Conservation (phyloP, 148 eudicot genomes). For the Rhododendron vialii region DNA sequence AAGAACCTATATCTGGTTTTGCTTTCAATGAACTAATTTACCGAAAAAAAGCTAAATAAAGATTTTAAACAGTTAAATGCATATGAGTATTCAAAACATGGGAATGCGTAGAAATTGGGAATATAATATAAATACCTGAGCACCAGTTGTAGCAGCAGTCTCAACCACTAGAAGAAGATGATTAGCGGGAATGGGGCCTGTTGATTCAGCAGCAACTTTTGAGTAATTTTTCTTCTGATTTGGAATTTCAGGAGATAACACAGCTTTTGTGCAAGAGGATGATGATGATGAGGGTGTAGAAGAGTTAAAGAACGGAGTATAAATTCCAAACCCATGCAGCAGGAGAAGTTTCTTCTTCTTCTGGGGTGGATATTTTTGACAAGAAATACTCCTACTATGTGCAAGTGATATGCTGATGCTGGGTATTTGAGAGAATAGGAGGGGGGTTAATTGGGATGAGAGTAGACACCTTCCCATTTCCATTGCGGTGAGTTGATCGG, state of each 20-base stretch:
- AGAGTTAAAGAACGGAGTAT: slow-evolving; percentile 1
- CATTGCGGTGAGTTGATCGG: not conserved
- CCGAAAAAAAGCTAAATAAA: not conserved
- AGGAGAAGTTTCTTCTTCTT: not conserved
- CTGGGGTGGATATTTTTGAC: not conserved
- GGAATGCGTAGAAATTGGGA: not conserved
- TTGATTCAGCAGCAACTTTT: slow-evolving; percentile 56
- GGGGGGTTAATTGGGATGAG: slow-evolving; percentile 26
- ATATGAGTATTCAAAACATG: not conserved
- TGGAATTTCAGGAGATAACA: slow-evolving; percentile 28
- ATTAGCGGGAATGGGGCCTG: slow-evolving; percentile 51
- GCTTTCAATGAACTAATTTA: not conserved
- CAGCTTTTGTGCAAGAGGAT: slow-evolving; percentile 28
- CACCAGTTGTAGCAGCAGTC: slow-evolving; percentile 81
- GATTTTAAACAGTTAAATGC: not conserved
- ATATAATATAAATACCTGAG: slow-evolving; percentile 41
- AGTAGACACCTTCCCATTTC: slow-evolving; percentile 38
- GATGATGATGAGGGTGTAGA: slow-evolving; percentile 6
- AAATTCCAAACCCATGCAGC: slow-evolving; percentile 17
- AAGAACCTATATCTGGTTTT: not conserved
- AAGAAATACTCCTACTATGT: not conserved
- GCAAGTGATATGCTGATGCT: not conserved
- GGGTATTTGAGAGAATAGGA: slow-evolving; percentile 25
- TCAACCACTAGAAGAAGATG: slow-evolving; percentile 62
- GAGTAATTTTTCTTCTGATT: slow-evolving; percentile 28